phyloP scores from a whole-genome alignment of 805 yeast species.

The Lachancea cidri region DNA sequence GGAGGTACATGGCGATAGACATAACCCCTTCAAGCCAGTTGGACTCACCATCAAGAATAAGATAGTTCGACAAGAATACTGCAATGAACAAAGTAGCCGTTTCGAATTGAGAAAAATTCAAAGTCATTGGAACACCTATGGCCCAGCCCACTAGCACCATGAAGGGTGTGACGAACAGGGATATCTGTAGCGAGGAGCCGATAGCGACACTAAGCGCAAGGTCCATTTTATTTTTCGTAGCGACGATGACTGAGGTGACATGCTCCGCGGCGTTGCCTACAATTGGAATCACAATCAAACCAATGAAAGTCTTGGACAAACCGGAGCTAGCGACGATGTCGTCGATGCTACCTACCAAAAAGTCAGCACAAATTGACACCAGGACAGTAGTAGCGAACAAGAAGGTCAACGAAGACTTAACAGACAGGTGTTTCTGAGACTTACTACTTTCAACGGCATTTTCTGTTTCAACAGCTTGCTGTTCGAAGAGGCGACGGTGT shows the following conservation, averaged over 20 bases:
- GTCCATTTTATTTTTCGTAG: conserved; percentile 95
- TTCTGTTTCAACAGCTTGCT: conserved; percentile 39
- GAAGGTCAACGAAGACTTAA: conserved; percentile 46
- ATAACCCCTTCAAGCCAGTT: conserved; percentile 97
- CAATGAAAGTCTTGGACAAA: conserved; percentile 89
- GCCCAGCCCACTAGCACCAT: conserved; percentile 93
- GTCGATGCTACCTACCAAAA: conserved; percentile 89
- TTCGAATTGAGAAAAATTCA: conserved; percentile 88
- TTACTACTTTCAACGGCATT: conserved; percentile 27
- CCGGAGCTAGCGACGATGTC: conserved; percentile 79
- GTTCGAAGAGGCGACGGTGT: conserved; percentile 72
- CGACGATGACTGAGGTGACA: conserved; percentile 93
- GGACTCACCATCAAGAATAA: conserved; percentile 88
- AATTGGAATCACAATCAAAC: conserved; percentile 88
- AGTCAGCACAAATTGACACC: conserved; percentile 90
- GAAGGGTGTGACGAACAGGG: conserved; percentile 92
- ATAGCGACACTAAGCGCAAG: conserved; percentile 95
- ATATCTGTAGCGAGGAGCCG: conserved; percentile 93
- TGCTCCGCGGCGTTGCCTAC: conserved; percentile 99
- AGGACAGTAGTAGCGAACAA: conserved; percentile 64
- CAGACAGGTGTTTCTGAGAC: conserved; percentile 38
- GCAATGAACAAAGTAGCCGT: conserved; percentile 88
- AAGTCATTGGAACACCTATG: conserved; percentile 85
- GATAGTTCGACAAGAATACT: conserved; percentile 79
- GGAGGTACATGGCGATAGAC: conserved; percentile 79